Base-by-base conservation (phyloP, 148 eudicot genomes). In the Camellia japonica region DNA sequence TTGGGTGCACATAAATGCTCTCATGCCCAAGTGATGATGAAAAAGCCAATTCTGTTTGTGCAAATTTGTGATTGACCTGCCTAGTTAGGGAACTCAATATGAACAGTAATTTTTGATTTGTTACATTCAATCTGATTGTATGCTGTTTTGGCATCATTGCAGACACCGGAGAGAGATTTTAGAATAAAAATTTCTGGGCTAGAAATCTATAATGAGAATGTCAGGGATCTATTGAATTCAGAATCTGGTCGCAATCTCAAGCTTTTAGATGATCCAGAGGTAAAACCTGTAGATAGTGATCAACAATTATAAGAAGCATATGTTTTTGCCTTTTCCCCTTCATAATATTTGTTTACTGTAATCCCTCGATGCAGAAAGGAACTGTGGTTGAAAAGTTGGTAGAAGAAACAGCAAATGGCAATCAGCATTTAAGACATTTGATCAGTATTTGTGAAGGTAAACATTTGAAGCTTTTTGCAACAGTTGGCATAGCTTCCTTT, bases 251-350 rank as follows among this genome's bases (percentile, higher is more conserved):
- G 93, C n/a, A 90, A 76, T 82, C 95, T 96, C 72, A 96, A 90
- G 88, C 95, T 96, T 61, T 80, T 94, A 73, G 99, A 96, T 86
- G 99, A 96, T 87, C 97, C 98, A 30, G 99, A 94, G 88, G 99
- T 92, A 86, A 82, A 75, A 12, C 68, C 56, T 69, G 46, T 46
- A 19, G 47, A 20, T 49, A 20, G 0, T 15, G 9, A 51, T 78
- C 19, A 2, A 52, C 1, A 41, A n/a, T 7, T 47, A 16, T 19
- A 60, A 30, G 56, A 65, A 49, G 10, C 30, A 60, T 1, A 6
- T 76, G 62, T 56, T 72, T 61, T 43, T 71, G 4, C 60, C 14
- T 49, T 49, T 66, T 44, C 58, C 15, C 44, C n/a, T 47, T 63
- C n/a, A 58, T 44, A 76, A 51, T 60, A 23, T 18, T 51, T 23